Base-by-base conservation (phyloP, 75 land plant genomes). In the Azolla pinnata region DNA sequence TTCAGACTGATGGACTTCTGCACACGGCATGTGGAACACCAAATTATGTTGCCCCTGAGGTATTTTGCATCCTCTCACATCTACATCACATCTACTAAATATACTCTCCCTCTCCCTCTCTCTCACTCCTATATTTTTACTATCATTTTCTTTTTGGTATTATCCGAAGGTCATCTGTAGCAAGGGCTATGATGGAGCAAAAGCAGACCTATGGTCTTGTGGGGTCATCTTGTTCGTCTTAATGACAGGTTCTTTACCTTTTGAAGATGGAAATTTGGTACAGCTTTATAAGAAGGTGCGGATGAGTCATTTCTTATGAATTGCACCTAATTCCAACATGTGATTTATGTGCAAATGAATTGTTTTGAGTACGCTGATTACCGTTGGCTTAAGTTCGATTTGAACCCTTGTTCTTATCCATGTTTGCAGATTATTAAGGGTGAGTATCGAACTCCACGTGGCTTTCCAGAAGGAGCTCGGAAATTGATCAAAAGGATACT, bases 1-100 rank as follows among this genome's bases (percentile, higher is more conserved):
- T 1, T 24, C 61, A 71, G 74, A 59, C 40, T 27, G 76, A 73
- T 68, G 76, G 72, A 1, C 33, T 73, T 44, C 59, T 73, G 18
- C 76, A 73, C 62, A 68, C 73, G 44, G 31, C 71, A 16, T 71
- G 74, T 59, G 91, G 91, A 56, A 87, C 88, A 64, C 91, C 91
- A 12, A 68, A 68, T 24, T 73, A 73, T 56, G 72, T 73, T 44
- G 72, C 76, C 9, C 74, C 74, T 30, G 74, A 71, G 74, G 71
- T 71, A 9, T n/a, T 59, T 18, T 14, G 42, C 14, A 7, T 38
- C 14, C 42, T 38, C 14, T 38, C n/a, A n/a, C n/a, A n/a, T n/a
- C n/a, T n/a, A n/a, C n/a, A n/a, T n/a, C n/a, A n/a, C n/a, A n/a
- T n/a, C n/a, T n/a, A n/a, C n/a, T n/a, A n/a, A n/a, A n/a, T n/a